Conservation (phyloP, 2,329 filamentous ascomycete species). For the Microdochium trichocladiopsis region DNA sequence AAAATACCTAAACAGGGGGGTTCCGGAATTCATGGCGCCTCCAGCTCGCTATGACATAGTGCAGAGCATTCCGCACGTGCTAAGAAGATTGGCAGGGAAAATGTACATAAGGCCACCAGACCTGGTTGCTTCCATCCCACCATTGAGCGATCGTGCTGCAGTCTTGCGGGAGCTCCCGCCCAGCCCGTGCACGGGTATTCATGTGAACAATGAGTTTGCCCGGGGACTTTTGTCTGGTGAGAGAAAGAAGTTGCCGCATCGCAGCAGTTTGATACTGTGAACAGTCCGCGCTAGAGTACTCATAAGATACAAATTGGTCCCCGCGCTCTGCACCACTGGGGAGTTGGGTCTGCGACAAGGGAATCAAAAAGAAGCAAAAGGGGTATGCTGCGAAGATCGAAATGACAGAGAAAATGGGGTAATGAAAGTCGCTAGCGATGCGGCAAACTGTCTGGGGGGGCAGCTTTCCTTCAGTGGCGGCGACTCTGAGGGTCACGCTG, state of each 20-base stretch:
- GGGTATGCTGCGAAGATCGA: conserved; percentile 1
- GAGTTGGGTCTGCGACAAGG: not conserved
- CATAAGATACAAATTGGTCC: not conserved
- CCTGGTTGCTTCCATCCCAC: not conserved
- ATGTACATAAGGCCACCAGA: not conserved
- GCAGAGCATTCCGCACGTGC: not conserved
- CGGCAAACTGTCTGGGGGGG: conserved; percentile 5
- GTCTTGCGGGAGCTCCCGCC: not conserved
- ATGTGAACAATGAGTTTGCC: too few relatives aligned
- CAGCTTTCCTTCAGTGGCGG: conserved; percentile 23
- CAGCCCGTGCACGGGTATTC: not conserved
- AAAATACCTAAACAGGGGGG: not conserved
- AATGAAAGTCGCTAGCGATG: conserved; percentile 11
- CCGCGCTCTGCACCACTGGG: too few relatives aligned
- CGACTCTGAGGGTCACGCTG: conserved; percentile 32
- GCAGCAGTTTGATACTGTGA: not conserved
- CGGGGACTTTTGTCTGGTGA: too few relatives aligned
- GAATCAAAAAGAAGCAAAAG: not conserved
- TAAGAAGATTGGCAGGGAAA: not conserved
- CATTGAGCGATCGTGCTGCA: not conserved
- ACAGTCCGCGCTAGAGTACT: not conserved
- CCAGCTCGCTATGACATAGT: not conserved
- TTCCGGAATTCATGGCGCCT: not conserved
- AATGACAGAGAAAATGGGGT: conserved; percentile 8
- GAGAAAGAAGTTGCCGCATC: too few relatives aligned